Evolutionary conservation across 192 early-diverging fungal genomes (phyloP).

Genomic region (Podila clonocystis): DNA sequence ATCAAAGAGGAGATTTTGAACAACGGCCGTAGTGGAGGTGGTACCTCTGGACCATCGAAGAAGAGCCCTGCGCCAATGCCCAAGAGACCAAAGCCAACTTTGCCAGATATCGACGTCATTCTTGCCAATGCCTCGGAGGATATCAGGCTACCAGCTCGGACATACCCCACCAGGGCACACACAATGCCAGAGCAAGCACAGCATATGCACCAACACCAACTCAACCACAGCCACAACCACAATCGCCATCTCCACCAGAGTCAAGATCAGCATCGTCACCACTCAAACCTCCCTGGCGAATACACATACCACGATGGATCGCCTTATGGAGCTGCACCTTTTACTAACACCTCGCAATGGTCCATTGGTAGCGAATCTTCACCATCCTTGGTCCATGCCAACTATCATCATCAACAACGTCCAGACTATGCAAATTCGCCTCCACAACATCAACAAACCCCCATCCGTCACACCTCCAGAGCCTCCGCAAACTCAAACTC

Average conservation of each 20-base stretch:
- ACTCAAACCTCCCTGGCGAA: not conserved
- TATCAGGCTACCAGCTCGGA: slow-evolving; percentile 1
- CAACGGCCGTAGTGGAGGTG: not conserved
- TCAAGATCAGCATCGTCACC: not conserved
- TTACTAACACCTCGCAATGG: not conserved
- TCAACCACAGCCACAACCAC: not conserved
- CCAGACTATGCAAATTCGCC: not conserved
- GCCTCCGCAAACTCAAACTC: not conserved
- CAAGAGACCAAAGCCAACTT: slow-evolving; percentile 14
- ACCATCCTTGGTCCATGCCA: not conserved
- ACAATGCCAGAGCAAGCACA: not conserved
- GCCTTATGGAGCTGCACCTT: not conserved
- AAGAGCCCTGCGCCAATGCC: not conserved
- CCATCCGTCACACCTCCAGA: not conserved
- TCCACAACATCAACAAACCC: not conserved
- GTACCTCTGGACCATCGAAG: not conserved
- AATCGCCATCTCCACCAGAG: not conserved
- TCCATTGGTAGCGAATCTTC: not conserved
- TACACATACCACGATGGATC: slow-evolving; percentile 5
- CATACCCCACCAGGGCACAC: not conserved
- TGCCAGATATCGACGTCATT: slow-evolving; percentile 22
- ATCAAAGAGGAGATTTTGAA: not conserved
- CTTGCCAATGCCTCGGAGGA: slow-evolving; percentile 20
- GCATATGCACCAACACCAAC: not conserved
- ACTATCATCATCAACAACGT: not conserved